A percentile compares a stretch with the other conserved stretches of the same genome.
These are phyloP conservation scores for Rubroboletus satanas DNA, from an alignment of 768 basidiomycete genomes.

Conservation along the genomic window DNA sequence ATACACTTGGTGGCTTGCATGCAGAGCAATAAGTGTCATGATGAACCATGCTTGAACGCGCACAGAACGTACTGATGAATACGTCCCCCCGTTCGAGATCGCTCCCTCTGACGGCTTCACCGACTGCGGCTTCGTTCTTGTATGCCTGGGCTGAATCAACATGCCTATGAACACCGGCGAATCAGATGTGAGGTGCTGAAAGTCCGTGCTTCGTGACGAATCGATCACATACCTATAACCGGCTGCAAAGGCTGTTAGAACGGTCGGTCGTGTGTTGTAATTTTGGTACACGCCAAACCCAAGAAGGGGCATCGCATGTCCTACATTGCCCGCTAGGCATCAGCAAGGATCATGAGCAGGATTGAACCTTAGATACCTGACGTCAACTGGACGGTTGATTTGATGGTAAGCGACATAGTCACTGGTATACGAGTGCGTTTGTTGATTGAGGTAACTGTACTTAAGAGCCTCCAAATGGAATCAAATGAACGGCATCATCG, in stretches of 20 bases:
- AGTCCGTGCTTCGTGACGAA: background rate
- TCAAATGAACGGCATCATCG: conserved; percentile 1
- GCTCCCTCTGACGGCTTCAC: conserved; percentile 53
- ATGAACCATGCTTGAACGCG: background rate
- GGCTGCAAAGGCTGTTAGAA: conserved; percentile 56
- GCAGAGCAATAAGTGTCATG: conserved; percentile 2
- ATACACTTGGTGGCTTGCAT: conserved; percentile 61
- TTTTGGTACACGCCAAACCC: conserved; percentile 75
- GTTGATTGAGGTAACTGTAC: conserved; percentile 15
- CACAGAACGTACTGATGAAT: conserved; percentile 57
- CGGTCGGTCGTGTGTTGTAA: conserved; percentile 50
- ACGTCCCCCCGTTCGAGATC: conserved; percentile 54
- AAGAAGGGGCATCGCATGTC: conserved; percentile 57
- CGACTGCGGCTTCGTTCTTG: conserved; percentile 60
- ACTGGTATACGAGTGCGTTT: background rate
- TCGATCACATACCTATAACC: conserved; percentile 53
- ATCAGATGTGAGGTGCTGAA: background rate
- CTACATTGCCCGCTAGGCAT: conserved; percentile 27
- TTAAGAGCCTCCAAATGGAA: background rate
- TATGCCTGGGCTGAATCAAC: conserved; percentile 73
- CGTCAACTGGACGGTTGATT: conserved; percentile 31
- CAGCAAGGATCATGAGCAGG: background rate
- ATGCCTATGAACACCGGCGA: conserved; percentile 42
- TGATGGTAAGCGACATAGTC: conserved; percentile 29
- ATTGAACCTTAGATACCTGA: conserved; percentile 31